Conservation (phyloP, 2,329 filamentous ascomycete genomes). For the Cordyceps javanica region DNA sequence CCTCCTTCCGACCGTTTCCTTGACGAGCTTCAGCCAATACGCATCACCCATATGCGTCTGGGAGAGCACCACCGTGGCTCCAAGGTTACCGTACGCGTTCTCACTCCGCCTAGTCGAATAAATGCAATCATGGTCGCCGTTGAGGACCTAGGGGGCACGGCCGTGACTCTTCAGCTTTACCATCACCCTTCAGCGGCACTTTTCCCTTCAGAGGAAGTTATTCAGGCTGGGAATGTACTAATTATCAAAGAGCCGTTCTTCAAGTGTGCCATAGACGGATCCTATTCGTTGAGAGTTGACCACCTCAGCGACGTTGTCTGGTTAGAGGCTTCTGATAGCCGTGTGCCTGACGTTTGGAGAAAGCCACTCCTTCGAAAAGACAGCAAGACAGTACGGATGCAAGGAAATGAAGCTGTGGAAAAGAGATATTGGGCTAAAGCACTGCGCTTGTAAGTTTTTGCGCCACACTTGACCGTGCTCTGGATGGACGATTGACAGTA, state of each 20-base stretch:
- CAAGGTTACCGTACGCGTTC: conserved; percentile 16
- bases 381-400: conserved; percentile 19
- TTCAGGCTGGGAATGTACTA: conserved; percentile 29
- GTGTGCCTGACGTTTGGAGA: conserved; percentile 34
- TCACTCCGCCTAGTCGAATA: conserved; percentile 16
- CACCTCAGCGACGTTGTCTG: conserved; percentile 43
- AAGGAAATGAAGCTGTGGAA: conserved; percentile 30
- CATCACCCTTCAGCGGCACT: conserved; percentile 33
- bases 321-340: conserved; percentile 29
- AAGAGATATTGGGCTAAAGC: conserved; percentile 24
- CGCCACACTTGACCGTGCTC: neutral
- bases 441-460: conserved; percentile 24
- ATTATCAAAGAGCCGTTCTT: conserved; percentile 51
- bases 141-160: conserved; percentile 33
- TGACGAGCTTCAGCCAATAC: neutral
- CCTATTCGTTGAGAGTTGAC: conserved; percentile 43
- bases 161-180: conserved; percentile 32
- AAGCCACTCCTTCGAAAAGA: neutral
- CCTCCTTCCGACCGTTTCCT: neutral
- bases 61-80: conserved; percentile 13
- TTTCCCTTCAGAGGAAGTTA: conserved; percentile 26
- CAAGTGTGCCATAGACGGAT: conserved; percentile 31
- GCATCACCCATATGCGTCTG: neutral
- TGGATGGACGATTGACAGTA: neutral
- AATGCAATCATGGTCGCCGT: conserved; percentile 25